Percentiles rank a stretch among this genome's conserved stretches.
These are phyloP conservation scores for Crithidia expoeki DNA, from an alignment of 208 protist genomes.

Conservation along the genomic window DNA sequence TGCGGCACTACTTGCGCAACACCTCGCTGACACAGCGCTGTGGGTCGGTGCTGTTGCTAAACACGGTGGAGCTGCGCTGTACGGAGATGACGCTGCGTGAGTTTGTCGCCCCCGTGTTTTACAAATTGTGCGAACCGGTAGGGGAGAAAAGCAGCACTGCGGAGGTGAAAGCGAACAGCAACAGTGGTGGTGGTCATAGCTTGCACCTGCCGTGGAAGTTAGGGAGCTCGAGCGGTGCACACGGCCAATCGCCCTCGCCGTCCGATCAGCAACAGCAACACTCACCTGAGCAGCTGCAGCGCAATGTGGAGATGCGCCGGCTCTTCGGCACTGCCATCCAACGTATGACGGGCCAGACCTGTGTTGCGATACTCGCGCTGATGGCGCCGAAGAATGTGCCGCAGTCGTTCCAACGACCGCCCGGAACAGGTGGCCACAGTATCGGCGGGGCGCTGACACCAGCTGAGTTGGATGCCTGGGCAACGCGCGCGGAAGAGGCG, in stretches of 20 bases:
- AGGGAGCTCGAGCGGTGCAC: neutral
- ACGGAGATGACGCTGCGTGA: conserved; percentile 36
- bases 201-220: conserved; percentile 10
- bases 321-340: conserved; percentile 34
- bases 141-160: neutral
- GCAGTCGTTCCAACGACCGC: conserved; percentile 11
- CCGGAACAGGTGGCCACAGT: conserved; percentile 5
- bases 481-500: conserved; percentile 15
- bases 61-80: conserved; percentile 49
- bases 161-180: neutral
- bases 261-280: neutral
- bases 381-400: conserved; percentile 25
- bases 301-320: conserved; percentile 32
- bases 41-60: conserved; percentile 45
- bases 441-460: conserved; percentile 14
- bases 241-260: neutral
- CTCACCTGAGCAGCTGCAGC: conserved; percentile 11
- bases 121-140: conserved; percentile 28
- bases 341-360: conserved; percentile 49
- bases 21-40: conserved; percentile 26
- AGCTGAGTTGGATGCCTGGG: conserved; percentile 17
- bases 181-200: neutral
- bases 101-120: conserved; percentile 40
- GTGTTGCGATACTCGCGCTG: conserved; percentile 44
- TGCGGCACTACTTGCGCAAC: conserved; percentile 18